Base-by-base conservation (phyloP, 441 rosid genomes). In the Aleurites moluccanus region DNA sequence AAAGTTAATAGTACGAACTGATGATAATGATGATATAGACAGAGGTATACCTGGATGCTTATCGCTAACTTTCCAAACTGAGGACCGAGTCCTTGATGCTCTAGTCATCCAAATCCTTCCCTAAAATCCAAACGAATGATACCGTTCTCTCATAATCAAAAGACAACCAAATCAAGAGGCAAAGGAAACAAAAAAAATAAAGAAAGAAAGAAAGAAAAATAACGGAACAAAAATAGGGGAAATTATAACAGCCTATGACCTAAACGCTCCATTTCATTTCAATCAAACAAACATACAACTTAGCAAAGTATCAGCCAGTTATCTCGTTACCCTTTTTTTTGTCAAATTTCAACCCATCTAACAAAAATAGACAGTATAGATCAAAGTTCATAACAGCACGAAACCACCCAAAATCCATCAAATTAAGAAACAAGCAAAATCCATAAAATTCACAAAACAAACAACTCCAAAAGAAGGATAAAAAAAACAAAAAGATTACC, bases 91-190 rank as follows among this genome's bases (percentile, higher is more conserved):
- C 83, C 86, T 90, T 50, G 98, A 89, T 28, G 97, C 97, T 85
- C 86, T 92, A 35, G 94, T 83, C 79, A 94, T 92, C 98, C 98
- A 94, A 73, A 86, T n/a, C 75, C 85, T 88, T 78, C 97, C 98
- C 98, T 94, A 75, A 10, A 75, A 56, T 56, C 18, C 18, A 70
- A 77, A 73, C 35, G 69, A 23, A 30, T 44, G 69, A 71, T 25
- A 30, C 28, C 10, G 6, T 38, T 38, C 7, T 38, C 40, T 38
- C 40, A 38, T 5, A 38, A 38, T 6, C 8, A 23, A 47, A 25
- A 20, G 40, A n/a, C 23, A 49, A 33, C 9, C 76, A 70, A 44
- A 57, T 42, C 49, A 64, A 38, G 28, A 57, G 30, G 28, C 30
- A 28, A 44, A 11, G 27, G 10, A 11, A 72, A 30, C 6, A 38